Conservation (phyloP, 768 basidiomycete species). For the Rhodotorula graminis region DNA sequence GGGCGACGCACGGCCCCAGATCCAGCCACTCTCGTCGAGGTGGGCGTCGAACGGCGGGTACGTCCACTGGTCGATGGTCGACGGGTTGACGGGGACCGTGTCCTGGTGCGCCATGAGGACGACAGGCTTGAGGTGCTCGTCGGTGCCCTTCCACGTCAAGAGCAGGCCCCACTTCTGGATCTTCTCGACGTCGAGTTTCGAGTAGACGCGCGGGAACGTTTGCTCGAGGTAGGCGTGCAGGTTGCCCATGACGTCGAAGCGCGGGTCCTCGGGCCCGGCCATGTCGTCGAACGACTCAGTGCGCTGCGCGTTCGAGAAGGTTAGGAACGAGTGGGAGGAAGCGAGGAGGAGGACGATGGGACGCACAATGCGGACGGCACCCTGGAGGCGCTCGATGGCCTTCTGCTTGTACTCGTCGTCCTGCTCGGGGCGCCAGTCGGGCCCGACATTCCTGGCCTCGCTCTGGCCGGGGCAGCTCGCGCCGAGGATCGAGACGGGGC, state of each 20-base stretch:
- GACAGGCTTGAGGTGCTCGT: slow-evolving; percentile 62
- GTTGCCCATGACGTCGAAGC: slow-evolving; percentile 2
- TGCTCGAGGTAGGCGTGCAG: slow-evolving; percentile 30
- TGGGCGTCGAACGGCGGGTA: slow-evolving; percentile 31
- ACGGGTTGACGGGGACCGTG: slow-evolving; percentile 28
- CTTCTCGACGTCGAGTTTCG: slow-evolving; percentile 59
- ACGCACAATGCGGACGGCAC: slow-evolving; percentile 18
- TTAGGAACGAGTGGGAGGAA: too few species aligned
- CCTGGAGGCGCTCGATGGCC: slow-evolving; percentile 21
- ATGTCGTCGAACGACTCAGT: slow-evolving; percentile 39
- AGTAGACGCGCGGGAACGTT: slow-evolving; percentile 47
- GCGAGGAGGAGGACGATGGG: too few species aligned
- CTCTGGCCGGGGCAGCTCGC: slow-evolving; percentile 15
- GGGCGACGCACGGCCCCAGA: slow-evolving; percentile 20
- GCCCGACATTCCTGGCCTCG: slow-evolving; percentile 2
- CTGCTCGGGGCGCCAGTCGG: slow-evolving; percentile 13
- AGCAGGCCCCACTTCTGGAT: slow-evolving; percentile 74
- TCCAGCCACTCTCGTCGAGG: slow-evolving; percentile 32
- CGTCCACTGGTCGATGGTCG: slow-evolving; percentile 25
- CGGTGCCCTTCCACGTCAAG: slow-evolving; percentile 66
- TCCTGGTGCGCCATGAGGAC: slow-evolving; percentile 47
- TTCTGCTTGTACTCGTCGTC: slow-evolving; percentile 7
- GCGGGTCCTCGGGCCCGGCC: slow-evolving; percentile 17
- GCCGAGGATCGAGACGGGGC: neutral
- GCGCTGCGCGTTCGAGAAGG: slow-evolving; percentile 21